These are phyloP conservation scores for Botryotinia narcissicola DNA, from an alignment of 2,329 filamentous ascomycete genomes.

Conservation along the genomic window DNA sequence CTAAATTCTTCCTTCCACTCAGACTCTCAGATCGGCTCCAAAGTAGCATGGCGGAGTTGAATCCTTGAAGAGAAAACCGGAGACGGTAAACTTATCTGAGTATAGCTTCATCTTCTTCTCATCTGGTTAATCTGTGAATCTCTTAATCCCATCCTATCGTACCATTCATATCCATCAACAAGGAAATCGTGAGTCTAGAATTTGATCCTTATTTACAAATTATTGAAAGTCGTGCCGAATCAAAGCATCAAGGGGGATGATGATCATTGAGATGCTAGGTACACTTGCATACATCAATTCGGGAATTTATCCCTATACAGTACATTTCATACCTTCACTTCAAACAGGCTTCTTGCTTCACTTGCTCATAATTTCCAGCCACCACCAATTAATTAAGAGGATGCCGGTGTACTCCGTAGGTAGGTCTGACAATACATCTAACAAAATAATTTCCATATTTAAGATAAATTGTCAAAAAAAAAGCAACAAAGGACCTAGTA, in stretches of 20 bases:
- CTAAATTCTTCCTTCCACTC: neutral
- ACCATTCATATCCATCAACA: neutral
- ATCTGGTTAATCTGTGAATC: neutral
- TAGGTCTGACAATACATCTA: neutral
- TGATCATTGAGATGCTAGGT: neutral
- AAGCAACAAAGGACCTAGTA: neutral
- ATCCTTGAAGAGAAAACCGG: conserved; percentile 8
- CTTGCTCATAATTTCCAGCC: neutral
- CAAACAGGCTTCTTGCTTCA: neutral
- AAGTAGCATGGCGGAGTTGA: neutral
- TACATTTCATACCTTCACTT: neutral
- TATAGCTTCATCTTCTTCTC: conserved; percentile 10
- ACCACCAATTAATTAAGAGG: neutral
- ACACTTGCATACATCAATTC: neutral
- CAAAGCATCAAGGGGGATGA: neutral
- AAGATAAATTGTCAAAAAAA: neutral
- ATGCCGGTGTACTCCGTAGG: neutral
- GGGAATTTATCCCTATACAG: neutral
- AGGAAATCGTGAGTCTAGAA: neutral
- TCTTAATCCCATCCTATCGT: neutral
- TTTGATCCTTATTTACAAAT: neutral
- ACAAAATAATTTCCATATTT: neutral
- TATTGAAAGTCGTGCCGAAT: conserved; percentile 1
- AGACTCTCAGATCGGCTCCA: neutral
- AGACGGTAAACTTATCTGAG: conserved; percentile 2